phyloP scores from a whole-genome alignment of 179 eudicot species.

The Actinidia chinensis region DNA sequence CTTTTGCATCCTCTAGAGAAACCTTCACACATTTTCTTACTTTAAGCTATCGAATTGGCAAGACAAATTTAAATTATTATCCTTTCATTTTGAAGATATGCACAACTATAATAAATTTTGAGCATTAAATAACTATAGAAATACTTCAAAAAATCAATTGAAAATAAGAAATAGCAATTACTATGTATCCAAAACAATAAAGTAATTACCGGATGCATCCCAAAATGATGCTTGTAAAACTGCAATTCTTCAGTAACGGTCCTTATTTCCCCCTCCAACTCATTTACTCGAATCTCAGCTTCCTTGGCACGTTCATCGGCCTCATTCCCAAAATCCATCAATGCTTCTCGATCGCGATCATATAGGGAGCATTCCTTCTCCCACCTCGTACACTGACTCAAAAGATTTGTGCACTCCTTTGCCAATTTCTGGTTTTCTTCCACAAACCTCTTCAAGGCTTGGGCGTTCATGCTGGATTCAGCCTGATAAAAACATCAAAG shows the following conservation, averaged over 20 bases:
- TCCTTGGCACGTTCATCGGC: constrained; percentile 74
- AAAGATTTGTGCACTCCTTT: constrained; percentile 51
- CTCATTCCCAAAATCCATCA: constrained; percentile 90
- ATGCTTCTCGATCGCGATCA: constrained; percentile 69
- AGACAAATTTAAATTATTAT: no score
- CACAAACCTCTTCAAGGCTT: constrained; percentile 75
- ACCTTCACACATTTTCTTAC: no score
- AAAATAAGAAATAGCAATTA: background rate
- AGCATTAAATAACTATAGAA: background rate
- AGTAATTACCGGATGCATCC: constrained; percentile 45
- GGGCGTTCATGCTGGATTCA: constrained; percentile 77
- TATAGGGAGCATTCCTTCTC: constrained; percentile 76
- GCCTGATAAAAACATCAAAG: constrained; percentile 38
- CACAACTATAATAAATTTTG: no score
- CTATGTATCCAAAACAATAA: background rate
- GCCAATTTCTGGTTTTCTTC: constrained; percentile 84
- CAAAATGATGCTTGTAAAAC: constrained; percentile 40
- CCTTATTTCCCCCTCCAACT: constrained; percentile 59
- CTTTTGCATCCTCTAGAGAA: no score
- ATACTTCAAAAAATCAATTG: background rate
- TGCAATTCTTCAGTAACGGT: constrained; percentile 43
- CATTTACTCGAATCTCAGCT: constrained; percentile 53
- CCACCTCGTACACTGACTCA: constrained; percentile 51
- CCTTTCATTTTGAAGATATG: no score
- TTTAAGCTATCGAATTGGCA: no score